These are phyloP conservation scores for Spirogloea muscicola DNA, from an alignment of 139 green algal species.

Conservation along the genomic window DNA sequence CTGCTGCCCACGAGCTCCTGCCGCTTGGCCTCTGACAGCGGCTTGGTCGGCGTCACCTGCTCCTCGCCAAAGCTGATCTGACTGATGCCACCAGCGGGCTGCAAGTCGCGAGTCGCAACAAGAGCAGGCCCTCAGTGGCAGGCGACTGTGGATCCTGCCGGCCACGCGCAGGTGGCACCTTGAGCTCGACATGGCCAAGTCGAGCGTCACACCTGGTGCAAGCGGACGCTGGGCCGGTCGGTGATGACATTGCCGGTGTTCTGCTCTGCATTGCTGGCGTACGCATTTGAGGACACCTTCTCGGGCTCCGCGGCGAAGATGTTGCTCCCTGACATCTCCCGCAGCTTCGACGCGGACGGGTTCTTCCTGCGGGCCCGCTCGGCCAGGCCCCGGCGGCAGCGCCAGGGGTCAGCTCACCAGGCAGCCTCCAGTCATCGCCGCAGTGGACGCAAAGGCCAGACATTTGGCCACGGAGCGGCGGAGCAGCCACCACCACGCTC, in stretches of 20 bases:
- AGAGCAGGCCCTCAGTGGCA: not conserved
- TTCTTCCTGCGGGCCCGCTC: too few relatives aligned
- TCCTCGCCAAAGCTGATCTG: not conserved
- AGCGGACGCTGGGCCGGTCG: slow-evolving; percentile 10
- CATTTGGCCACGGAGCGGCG: too few relatives aligned
- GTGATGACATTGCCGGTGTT: not conserved
- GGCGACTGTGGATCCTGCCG: not conserved
- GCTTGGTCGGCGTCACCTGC: not conserved
- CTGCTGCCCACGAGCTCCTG: not conserved
- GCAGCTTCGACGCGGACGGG: slow-evolving; percentile 18
- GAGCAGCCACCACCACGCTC: too few relatives aligned
- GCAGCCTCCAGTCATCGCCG: too few relatives aligned
- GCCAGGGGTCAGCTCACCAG: too few relatives aligned
- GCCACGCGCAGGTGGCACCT: not conserved
- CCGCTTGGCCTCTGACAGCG: not conserved
- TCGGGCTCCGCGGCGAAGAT: slow-evolving; percentile 15
- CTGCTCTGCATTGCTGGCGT: not conserved
- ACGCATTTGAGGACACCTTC: not conserved
- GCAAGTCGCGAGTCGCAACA: not conserved
- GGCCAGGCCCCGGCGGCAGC: too few relatives aligned
- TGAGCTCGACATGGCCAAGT: not conserved
- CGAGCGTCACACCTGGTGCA: slow-evolving; percentile 2
- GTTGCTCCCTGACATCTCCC: slow-evolving; percentile 10
- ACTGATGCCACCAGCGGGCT: not conserved
- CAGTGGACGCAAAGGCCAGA: too few relatives aligned